A percentile compares a stretch with the other conserved stretches of the same genome.
phyloP scores from a whole-genome alignment of 1,139 yeast genomes.

The Candida pseudocylindracea region DNA sequence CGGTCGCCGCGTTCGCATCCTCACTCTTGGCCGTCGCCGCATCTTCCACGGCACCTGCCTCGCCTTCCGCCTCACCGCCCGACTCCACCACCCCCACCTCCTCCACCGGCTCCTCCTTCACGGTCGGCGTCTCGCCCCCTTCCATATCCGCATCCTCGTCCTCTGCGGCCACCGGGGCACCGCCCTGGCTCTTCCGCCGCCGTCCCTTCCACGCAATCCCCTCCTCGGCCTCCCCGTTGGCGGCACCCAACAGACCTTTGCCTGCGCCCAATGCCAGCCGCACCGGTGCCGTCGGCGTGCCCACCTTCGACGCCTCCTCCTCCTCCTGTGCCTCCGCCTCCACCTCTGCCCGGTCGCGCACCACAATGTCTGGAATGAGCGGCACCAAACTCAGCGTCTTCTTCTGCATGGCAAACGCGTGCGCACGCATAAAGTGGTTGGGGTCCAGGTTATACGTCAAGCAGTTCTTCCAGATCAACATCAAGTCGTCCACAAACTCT shows the following conservation, averaged over 20 bases:
- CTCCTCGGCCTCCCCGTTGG: conserved; percentile 7
- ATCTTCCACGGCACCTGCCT: no score
- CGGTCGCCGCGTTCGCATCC: no score
- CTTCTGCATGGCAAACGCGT: conserved; percentile 92
- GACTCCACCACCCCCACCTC: conserved; percentile 7
- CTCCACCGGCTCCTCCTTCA: conserved; percentile 7
- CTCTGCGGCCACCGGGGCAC: conserved; percentile 3
- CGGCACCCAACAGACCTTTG: background rate
- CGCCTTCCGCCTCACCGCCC: conserved; percentile 4
- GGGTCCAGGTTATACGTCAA: conserved; percentile 89
- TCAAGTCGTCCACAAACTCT: conserved; percentile 80
- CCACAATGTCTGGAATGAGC: conserved; percentile 67
- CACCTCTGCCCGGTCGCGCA: conserved; percentile 65
- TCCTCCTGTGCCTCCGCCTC: conserved; percentile 48
- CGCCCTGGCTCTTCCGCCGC: no score
- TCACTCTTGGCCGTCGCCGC: no score
- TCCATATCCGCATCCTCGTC: conserved; percentile 11
- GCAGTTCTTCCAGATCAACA: conserved; percentile 93
- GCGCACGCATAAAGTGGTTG: conserved; percentile 71
- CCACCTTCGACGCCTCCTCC: conserved; percentile 3
- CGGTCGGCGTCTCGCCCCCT: conserved; percentile 1
- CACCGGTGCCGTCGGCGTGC: background rate
- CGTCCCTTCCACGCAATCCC: conserved; percentile 7
- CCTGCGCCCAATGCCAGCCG: background rate
- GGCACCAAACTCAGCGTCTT: conserved; percentile 60